A percentile compares a stretch with the other conserved stretches of the same genome.
Evolutionary conservation across 805 yeast genomes (phyloP).

Genomic region (Torulaspora franciscae): DNA sequence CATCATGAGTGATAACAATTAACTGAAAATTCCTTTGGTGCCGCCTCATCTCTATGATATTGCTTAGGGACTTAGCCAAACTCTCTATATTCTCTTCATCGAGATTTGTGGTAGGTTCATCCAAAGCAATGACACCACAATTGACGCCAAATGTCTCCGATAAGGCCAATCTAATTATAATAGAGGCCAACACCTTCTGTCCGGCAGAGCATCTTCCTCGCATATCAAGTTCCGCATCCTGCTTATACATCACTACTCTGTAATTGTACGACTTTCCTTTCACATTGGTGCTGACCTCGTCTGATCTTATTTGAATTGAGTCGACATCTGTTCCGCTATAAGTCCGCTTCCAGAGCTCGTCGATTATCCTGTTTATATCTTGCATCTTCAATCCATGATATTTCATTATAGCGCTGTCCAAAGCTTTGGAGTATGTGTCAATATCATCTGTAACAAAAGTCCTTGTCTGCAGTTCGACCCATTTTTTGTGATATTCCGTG

Average conservation of each 20-base stretch:
- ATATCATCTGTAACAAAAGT: slow-evolving; percentile 75
- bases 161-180: slow-evolving; percentile 81
- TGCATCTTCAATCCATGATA: slow-evolving; percentile 89
- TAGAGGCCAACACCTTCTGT: slow-evolving; percentile 89
- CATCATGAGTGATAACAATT: slow-evolving; percentile 95
- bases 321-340: slow-evolving; percentile 95
- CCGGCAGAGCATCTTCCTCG: slow-evolving; percentile 98
- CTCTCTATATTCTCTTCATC: slow-evolving; percentile 87
- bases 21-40: slow-evolving; percentile 86
- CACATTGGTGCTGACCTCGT: slow-evolving; percentile 43
- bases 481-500: slow-evolving; percentile 56
- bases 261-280: slow-evolving; percentile 75
- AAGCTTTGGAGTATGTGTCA: slow-evolving; percentile 71
- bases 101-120: slow-evolving; percentile 95
- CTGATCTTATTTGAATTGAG: slow-evolving; percentile 79
- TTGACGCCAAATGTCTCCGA: slow-evolving; percentile 94
- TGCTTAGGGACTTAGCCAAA: slow-evolving; percentile 71
- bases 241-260: slow-evolving; percentile 91
- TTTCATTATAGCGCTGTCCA: slow-evolving; percentile 90
- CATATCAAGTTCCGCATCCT: slow-evolving; percentile 91
- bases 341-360: slow-evolving; percentile 90
- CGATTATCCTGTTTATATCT: slow-evolving; percentile 80
- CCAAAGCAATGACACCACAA: slow-evolving; percentile 93
- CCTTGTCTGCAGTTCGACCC: slow-evolving; percentile 72
- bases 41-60: slow-evolving; percentile 68